phyloP scores from a whole-genome alignment of 176 grass and related monocot genomes.

The Alopecurus myosuroides region DNA sequence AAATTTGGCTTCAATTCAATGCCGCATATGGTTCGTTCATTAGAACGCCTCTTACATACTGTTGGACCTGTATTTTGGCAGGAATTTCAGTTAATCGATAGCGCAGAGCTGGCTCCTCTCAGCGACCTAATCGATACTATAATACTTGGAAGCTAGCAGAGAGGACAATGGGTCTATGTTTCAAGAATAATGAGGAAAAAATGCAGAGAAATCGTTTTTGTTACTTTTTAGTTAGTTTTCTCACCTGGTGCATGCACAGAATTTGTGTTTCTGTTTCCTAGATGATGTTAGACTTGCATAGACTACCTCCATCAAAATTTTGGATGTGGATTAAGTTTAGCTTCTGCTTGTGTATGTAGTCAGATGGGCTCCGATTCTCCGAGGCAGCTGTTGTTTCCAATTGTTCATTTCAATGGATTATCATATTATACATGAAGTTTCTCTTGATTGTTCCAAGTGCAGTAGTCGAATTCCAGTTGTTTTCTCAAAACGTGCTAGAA shows the following conservation, averaged over 20 bases:
- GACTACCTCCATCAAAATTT: slow-evolving; percentile 9
- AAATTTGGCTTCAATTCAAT: not conserved
- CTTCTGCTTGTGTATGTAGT: not conserved
- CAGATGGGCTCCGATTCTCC: not conserved
- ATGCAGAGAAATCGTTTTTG: not conserved
- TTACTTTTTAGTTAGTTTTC: not conserved
- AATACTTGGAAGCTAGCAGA: slow-evolving; percentile 25
- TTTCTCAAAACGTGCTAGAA: not conserved
- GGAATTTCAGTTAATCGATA: slow-evolving; percentile 86
- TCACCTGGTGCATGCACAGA: not conserved
- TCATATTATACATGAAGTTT: not conserved
- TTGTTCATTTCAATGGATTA: not conserved
- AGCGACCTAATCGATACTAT: slow-evolving; percentile 72
- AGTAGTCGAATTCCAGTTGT: not conserved
- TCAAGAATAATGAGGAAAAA: not conserved
- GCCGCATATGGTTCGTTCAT: not conserved
- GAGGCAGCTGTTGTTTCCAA: not conserved
- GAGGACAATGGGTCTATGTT: not conserved
- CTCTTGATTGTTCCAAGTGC: not conserved
- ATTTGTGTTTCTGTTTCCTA: not conserved
- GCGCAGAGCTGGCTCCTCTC: slow-evolving; percentile 73
- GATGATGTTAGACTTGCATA: slow-evolving; percentile 9
- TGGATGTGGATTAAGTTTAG: slow-evolving; percentile 20
- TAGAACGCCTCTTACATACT: not conserved
- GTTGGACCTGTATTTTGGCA: slow-evolving; percentile 18